phyloP scores from a whole-genome alignment of 345 rosid genomes.

The Eucalyptus regnans region DNA sequence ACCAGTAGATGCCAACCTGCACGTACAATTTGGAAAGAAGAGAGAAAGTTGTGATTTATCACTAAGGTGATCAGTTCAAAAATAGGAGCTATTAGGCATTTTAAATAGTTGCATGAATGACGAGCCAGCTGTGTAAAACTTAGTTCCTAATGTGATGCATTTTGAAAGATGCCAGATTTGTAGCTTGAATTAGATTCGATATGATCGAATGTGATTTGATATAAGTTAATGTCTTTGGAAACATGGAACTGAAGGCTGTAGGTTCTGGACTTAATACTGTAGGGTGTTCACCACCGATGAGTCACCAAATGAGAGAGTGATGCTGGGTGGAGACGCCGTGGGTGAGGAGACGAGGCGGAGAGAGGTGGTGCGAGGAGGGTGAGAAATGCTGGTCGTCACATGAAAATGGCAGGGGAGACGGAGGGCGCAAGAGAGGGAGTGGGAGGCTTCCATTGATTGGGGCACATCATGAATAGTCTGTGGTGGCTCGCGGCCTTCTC shows the following conservation, averaged over 20 bases:
- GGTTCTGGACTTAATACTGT: neutral
- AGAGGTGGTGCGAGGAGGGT: neutral
- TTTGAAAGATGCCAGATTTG: neutral
- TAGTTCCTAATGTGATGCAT: neutral
- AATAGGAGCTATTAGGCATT: neutral
- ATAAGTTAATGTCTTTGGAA: neutral
- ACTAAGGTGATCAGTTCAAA: neutral
- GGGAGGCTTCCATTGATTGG: constrained; percentile 35
- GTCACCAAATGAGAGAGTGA: neutral
- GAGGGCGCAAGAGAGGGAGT: constrained; percentile 21
- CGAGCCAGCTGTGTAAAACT: neutral
- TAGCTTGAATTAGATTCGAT: neutral
- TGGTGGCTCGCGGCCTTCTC: constrained; percentile 35
- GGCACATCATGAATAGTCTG: constrained; percentile 35
- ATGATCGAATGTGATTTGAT: neutral
- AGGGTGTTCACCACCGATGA: neutral
- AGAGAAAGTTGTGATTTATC: neutral
- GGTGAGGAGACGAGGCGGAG: constrained; percentile 10
- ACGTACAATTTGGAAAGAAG: neutral
- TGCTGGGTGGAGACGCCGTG: neutral
- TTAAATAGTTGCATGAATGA: neutral
- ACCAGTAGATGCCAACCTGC: neutral
- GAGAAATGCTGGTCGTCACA: constrained; percentile 14
- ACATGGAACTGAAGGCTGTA: neutral
- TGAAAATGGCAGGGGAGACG: constrained; percentile 7